Base-by-base conservation (phyloP, 768 basidiomycete genomes). In the Macrolepiota dolichaula region DNA sequence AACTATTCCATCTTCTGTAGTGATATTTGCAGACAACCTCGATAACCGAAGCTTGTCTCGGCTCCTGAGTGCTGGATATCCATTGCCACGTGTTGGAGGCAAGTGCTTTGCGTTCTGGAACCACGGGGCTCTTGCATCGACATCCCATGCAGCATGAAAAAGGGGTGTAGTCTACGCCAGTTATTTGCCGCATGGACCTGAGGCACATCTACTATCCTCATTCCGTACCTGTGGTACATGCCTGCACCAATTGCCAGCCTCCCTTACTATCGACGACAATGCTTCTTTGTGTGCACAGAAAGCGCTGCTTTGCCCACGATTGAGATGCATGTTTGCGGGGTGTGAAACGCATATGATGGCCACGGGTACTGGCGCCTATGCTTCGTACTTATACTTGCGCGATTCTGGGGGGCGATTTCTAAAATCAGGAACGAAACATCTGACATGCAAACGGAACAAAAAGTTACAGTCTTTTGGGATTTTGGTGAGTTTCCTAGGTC, bases 401-500 rank as follows among this genome's bases (percentile, higher is more conserved):
- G 46, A 24, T 25, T 19, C 13, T 49, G n/a, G 36, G 17, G n/a
- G 52, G 13, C 19, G 29, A 32, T 3, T 32, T 22, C 19, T 36
- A 5, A 19, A 49, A 9, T n/a, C 37, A 32, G 36, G 7, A 47
- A 3, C 35, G 22, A 27, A 22, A 25, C 44, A 1, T n/a, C 19
- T 44, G 17, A 35, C 19, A 61, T 61, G 59, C 59, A 54, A 40
- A 13, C 9, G 5, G 47, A 44, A 27, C 13, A 69, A 27, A 73
- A 64, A 38, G 67, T 77, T 17, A 74, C 72, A n/a, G 69, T 78
- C 4, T 77, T 79, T 55, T 79, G 78, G 78, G 77, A 79, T 58
- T 79, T 75, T 59, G 77, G 77, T 77, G 36, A 36, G 73, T 66
- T 9, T n/a, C 5, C 47, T 19, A 42, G 46, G 57, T 53, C 57